These are phyloP conservation scores for Ustulina deusta DNA, from an alignment of 2,329 filamentous ascomycete species.

Conservation along the genomic window DNA sequence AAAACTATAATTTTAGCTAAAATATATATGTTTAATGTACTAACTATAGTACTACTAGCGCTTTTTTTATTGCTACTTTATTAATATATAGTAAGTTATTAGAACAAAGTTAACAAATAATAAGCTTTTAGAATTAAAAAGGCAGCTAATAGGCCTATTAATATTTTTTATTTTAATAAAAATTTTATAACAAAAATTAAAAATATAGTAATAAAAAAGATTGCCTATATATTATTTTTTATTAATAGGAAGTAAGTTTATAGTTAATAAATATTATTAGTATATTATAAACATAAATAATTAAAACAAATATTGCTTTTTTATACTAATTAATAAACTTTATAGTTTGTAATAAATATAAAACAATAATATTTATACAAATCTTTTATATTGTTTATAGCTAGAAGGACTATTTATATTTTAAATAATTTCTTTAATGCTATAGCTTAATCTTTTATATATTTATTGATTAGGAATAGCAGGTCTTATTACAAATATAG, in stretches of 20 bases:
- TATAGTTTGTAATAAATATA: background rate
- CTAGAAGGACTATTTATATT: background rate
- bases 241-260: background rate
- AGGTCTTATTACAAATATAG: no score
- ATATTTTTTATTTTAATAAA: background rate
- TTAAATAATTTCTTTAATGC: background rate
- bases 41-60: background rate
- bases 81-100: background rate
- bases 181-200: background rate
- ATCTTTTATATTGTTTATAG: background rate
- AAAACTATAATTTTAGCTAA: background rate
- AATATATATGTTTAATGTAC: background rate
- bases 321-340: background rate
- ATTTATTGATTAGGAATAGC: background rate
- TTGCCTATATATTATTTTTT: background rate
- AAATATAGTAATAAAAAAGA: background rate
- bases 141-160: background rate
- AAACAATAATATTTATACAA: constrained; percentile 6
- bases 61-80: background rate
- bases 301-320: no score
- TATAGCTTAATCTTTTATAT: background rate
- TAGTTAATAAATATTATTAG: background rate
- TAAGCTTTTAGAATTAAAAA: constrained; percentile 6
- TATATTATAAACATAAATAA: constrained; percentile 3
- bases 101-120: background rate